Conservation (phyloP, 768 basidiomycete genomes). For the Panellus pusillus region DNA sequence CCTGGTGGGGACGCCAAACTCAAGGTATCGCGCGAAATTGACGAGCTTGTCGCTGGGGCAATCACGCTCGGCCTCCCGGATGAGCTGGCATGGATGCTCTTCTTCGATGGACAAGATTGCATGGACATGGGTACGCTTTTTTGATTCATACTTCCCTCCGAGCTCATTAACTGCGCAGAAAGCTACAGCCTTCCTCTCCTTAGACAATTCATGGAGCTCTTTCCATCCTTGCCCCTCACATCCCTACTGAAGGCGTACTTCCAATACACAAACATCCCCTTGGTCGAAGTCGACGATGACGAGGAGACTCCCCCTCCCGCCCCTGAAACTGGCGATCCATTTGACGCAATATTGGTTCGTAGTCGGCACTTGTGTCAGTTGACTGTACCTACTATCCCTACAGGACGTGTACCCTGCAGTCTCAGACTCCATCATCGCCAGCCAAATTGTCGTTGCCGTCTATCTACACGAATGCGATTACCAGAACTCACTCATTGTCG, state of each 20-base stretch:
- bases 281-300: slow-evolving; percentile 44
- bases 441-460: slow-evolving; percentile 62
- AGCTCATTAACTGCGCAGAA: slow-evolving; percentile 37
- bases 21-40: slow-evolving; percentile 57
- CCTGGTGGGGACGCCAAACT: slow-evolving; percentile 41
- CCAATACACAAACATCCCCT: slow-evolving; percentile 49
- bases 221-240: slow-evolving; percentile 60
- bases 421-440: slow-evolving; percentile 62
- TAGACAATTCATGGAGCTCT: slow-evolving; percentile 59
- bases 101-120: slow-evolving; percentile 72
- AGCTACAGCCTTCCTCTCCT: slow-evolving; percentile 60
- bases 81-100: slow-evolving; percentile 79
- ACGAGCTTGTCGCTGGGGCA: slow-evolving; percentile 71
- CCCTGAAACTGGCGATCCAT: slow-evolving; percentile 54
- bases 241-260: slow-evolving; percentile 69
- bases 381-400: slow-evolving; percentile 9
- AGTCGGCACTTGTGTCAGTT: not conserved
- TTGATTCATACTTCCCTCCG: slow-evolving; percentile 3
- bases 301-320: slow-evolving; percentile 26
- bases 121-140: slow-evolving; percentile 58
- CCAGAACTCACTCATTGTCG: slow-evolving; percentile 64
- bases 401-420: slow-evolving; percentile 57
- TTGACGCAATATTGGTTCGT: slow-evolving; percentile 63
- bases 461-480: slow-evolving; percentile 74
- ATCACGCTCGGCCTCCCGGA: slow-evolving; percentile 76